Conservation (phyloP, 2,329 filamentous ascomycete species). For the Talaromyces sp. region DNA sequence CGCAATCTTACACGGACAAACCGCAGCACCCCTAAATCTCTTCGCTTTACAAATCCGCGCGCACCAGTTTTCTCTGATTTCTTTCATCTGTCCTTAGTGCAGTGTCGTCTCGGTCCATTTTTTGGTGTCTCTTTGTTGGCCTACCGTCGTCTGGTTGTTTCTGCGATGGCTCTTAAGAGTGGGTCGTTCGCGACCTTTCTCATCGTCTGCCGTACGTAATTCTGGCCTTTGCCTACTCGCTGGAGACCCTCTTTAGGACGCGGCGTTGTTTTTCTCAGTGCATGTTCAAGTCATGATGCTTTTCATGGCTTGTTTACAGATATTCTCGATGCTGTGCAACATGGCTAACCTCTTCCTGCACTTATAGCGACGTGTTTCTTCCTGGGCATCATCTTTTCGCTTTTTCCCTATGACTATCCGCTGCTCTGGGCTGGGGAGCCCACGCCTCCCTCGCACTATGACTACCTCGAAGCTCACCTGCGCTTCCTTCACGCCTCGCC, state of each 20-base stretch:
- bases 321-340: neutral
- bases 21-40: neutral
- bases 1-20: neutral
- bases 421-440: constrained; percentile 41
- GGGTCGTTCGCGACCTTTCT: constrained; percentile 90
- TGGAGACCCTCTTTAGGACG: neutral
- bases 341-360: neutral
- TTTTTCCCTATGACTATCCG: constrained; percentile 74
- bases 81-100: neutral
- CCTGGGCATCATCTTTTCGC: constrained; percentile 93
- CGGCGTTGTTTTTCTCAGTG: neutral
- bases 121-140: neutral
- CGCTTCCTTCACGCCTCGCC: constrained; percentile 87
- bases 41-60: neutral
- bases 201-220: constrained; percentile 80
- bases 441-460: constrained; percentile 59
- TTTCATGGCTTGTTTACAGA: neutral
- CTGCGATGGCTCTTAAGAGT: constrained; percentile 31
- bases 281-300: neutral
- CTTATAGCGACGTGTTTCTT: constrained; percentile 82
- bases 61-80: neutral
- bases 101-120: neutral
- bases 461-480: constrained; percentile 82
- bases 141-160: neutral
- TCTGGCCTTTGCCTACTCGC: neutral